Percentiles rank a stretch among this genome's conserved stretches.
phyloP scores from a whole-genome alignment of 2,329 filamentous ascomycete species.

The Pestalotiopsis sp. region DNA sequence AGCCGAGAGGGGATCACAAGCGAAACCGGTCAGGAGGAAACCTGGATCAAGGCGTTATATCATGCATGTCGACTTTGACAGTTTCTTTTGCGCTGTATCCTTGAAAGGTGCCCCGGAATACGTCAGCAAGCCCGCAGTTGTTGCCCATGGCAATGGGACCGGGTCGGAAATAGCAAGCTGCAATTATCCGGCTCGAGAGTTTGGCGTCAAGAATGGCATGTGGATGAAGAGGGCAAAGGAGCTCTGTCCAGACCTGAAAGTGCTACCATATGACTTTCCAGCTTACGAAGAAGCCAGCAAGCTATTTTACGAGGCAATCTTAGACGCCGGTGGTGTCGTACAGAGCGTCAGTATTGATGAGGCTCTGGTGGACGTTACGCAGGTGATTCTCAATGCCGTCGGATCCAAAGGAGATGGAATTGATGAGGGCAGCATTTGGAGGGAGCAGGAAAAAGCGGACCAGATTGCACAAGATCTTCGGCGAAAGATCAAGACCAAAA shows the following conservation, averaged over 20 bases:
- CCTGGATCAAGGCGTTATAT: slow-evolving; percentile 77
- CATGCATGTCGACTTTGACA: slow-evolving; percentile 96
- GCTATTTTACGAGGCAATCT: slow-evolving; percentile 83
- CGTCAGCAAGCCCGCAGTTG: slow-evolving; percentile 78
- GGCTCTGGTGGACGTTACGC: slow-evolving; percentile 83
- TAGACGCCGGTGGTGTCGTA: slow-evolving; percentile 78
- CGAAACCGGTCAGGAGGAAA: slow-evolving; percentile 51
- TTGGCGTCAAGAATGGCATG: slow-evolving; percentile 96
- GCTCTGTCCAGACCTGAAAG: slow-evolving; percentile 81
- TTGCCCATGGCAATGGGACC: slow-evolving; percentile 83
- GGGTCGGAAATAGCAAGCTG: slow-evolving; percentile 97
- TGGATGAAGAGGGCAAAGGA: slow-evolving; percentile 95
- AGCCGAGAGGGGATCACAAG: slow-evolving; percentile 61
- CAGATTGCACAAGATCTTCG: slow-evolving; percentile 71
- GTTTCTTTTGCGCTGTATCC: slow-evolving; percentile 96
- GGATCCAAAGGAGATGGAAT: slow-evolving; percentile 68
- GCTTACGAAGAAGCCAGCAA: slow-evolving; percentile 91
- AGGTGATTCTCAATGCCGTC: slow-evolving; percentile 65
- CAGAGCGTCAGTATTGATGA: slow-evolving; percentile 98
- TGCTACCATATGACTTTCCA: slow-evolving; percentile 94
- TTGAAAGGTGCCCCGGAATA: slow-evolving; percentile 75
- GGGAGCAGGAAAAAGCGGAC: slow-evolving; percentile 79
- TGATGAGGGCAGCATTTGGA: slow-evolving; percentile 70
- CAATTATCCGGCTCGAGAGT: slow-evolving; percentile 87
- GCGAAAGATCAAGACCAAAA: slow-evolving; percentile 70